Base-by-base conservation (phyloP, 2,329 filamentous ascomycete species). In the Arachnomyces sp. region DNA sequence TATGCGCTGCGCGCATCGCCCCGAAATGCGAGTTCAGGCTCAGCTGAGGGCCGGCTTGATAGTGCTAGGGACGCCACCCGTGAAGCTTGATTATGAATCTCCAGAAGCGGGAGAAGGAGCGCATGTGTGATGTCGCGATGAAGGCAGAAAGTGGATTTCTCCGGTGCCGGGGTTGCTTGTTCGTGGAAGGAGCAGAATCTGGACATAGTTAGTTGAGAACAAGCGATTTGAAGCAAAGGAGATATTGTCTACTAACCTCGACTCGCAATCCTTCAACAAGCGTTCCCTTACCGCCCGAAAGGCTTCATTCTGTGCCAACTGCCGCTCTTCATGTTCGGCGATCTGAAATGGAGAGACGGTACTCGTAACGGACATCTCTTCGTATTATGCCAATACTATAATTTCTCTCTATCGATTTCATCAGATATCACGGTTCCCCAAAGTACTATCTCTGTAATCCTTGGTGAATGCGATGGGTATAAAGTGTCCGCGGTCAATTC, bases 101-200 rank as follows among this genome's bases (percentile, higher is more conserved):
- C 64, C 28, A 75, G 72, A 7, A 79, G 59, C n/a, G 75, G 76
- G 36, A 75, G 69, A 38, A 77, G 65, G 11, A 78, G 63, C 28
- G 73, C 74, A 49, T 78, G 74, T 39, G 77, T 69, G 39, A 78
- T 68, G 44, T 78, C 74, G 51, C 75, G 73, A 47, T 77, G 73
- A 14, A 77, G 63, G 11, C 73, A 57, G 46, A 63, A 65, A 14
- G 50, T 50, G 12, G 59, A 53, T 33, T 61, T 58, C 9, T 59
- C 57, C 31, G 54, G 40, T 12, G 47, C 35, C 17, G 53, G 50
- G 49, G 59, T 58, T 13, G 51, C 48, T 33, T 57, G 51, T 37
- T 52, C 53, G 40, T 66, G 63, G 38, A 46, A 48, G 13, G 55
- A 43, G 38, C 63, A 66, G 47, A 65, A 65, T 37, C 60, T 65